A percentile compares a stretch with the other conserved stretches of the same genome.
phyloP scores from a whole-genome alignment of 768 basidiomycete species.

The Boletus patriciae region DNA sequence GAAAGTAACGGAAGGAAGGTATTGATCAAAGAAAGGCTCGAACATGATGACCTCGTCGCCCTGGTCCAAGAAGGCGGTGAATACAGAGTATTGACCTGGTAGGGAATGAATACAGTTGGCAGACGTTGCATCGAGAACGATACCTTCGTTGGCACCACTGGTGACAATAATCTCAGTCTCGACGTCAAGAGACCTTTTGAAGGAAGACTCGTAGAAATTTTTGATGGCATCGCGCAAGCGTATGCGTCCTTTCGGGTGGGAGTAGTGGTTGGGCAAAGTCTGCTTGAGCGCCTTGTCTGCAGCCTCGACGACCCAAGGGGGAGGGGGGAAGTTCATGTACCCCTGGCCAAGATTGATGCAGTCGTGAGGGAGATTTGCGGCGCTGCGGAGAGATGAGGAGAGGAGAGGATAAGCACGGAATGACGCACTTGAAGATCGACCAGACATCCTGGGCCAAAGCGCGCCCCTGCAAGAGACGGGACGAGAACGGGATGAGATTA shows the following conservation, averaged over 20 bases:
- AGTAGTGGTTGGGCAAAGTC: slow-evolving; percentile 79
- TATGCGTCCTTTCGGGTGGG: slow-evolving; percentile 85
- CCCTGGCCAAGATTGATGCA: slow-evolving; percentile 96
- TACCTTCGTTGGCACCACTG: slow-evolving; percentile 96
- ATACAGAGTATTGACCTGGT: slow-evolving; percentile 85
- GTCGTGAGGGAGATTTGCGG: slow-evolving; percentile 82
- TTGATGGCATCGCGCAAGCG: slow-evolving; percentile 88
- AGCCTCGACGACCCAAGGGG: slow-evolving; percentile 73
- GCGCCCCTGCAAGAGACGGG: slow-evolving; percentile 70
- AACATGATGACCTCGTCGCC: slow-evolving; percentile 99
- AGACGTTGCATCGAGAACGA: slow-evolving; percentile 1
- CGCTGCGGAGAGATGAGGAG: slow-evolving; percentile 46
- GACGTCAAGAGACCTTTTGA: slow-evolving; percentile 71
- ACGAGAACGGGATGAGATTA: slow-evolving; percentile 65
- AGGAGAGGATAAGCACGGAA: slow-evolving; percentile 2
- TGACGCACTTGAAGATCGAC: slow-evolving; percentile 79
- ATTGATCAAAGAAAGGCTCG: slow-evolving; percentile 98
- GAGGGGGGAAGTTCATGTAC: slow-evolving; percentile 92
- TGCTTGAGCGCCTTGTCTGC: slow-evolving; percentile 65
- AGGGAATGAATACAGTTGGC: slow-evolving; percentile 2
- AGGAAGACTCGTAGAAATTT: slow-evolving; percentile 67
- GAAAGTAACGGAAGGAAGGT: slow-evolving; percentile 89
- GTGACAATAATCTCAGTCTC: slow-evolving; percentile 92
- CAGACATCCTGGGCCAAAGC: slow-evolving; percentile 85
- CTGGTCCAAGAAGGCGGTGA: slow-evolving; percentile 85